Evolutionary conservation across 208 protist genomes (phyloP).

Genomic region (Acanthamoeba divionensis): DNA sequence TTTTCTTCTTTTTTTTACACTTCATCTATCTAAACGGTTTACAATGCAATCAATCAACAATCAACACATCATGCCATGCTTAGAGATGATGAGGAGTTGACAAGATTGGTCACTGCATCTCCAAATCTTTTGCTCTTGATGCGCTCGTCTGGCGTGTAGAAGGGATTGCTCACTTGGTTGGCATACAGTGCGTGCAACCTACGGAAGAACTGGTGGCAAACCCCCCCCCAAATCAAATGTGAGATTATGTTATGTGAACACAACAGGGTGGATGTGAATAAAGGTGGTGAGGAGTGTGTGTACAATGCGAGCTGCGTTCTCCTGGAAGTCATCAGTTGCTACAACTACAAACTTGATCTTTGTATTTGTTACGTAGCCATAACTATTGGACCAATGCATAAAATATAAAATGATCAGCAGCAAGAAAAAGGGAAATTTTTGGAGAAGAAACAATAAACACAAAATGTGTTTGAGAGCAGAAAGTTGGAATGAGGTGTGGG

Average conservation of each 20-base stretch:
- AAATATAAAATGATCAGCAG: no score
- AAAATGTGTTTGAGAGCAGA: not conserved
- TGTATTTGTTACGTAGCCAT: slow-evolving; percentile 66
- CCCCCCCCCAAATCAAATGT: not conserved
- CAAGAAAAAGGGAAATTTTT: no score
- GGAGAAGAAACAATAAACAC: not conserved
- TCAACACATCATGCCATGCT: no score
- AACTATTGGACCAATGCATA: no score
- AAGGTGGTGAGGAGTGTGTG: not conserved
- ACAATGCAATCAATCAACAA: no score
- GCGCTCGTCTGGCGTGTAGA: slow-evolving; percentile 54
- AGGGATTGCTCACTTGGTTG: slow-evolving; percentile 62
- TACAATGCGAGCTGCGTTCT: slow-evolving; percentile 35
- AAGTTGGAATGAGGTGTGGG: not conserved
- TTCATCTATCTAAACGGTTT: no score
- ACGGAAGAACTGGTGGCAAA: slow-evolving; percentile 43
- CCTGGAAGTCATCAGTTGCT: slow-evolving; percentile 18
- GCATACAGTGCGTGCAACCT: slow-evolving; percentile 56
- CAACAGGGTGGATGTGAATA: not conserved
- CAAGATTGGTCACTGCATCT: not conserved
- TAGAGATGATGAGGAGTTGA: not conserved
- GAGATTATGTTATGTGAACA: not conserved
- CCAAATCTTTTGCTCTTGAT: slow-evolving; percentile 49
- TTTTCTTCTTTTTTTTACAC: no score
- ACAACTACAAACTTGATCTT: slow-evolving; percentile 68